These are phyloP conservation scores for Gloeostereum incarnatum DNA, from an alignment of 768 basidiomycete genomes.

Conservation along the genomic window DNA sequence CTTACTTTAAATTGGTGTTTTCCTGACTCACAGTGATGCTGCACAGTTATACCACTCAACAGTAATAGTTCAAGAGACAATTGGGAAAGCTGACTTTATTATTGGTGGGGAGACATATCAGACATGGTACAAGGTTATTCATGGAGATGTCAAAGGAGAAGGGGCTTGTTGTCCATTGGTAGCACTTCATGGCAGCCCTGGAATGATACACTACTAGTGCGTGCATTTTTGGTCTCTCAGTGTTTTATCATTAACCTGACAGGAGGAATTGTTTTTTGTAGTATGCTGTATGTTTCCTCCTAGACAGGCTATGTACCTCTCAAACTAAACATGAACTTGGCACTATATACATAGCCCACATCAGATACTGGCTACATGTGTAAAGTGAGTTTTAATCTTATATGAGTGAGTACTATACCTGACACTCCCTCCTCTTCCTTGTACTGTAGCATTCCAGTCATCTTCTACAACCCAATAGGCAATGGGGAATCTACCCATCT, in stretches of 20 bases:
- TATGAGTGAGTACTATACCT: not conserved
- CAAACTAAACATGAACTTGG: no score
- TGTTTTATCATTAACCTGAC: not conserved
- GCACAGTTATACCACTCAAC: no score
- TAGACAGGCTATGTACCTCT: not conserved
- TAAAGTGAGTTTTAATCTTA: not conserved
- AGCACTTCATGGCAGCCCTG: not conserved
- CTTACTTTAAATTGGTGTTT: no score
- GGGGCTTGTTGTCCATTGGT: not conserved
- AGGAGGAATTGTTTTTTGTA: not conserved
- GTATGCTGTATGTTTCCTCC: not conserved
- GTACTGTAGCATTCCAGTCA: not conserved
- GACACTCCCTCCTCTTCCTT: not conserved
- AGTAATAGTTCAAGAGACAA: no score
- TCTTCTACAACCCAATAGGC: not conserved
- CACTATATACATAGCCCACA: not conserved
- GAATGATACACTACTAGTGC: not conserved
- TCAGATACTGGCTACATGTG: not conserved
- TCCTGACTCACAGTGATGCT: no score
- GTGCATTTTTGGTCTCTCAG: no score
- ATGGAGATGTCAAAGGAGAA: not conserved
- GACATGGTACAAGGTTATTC: not conserved
- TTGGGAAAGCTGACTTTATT: not conserved
- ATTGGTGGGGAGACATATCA: not conserved
- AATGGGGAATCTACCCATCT: slow-evolving; percentile 38